Evolutionary conservation across 805 yeast genomes (phyloP), one percentile per base, ranked within the genome.

Genomic region (Metschnikowia gelsemii): DNA sequence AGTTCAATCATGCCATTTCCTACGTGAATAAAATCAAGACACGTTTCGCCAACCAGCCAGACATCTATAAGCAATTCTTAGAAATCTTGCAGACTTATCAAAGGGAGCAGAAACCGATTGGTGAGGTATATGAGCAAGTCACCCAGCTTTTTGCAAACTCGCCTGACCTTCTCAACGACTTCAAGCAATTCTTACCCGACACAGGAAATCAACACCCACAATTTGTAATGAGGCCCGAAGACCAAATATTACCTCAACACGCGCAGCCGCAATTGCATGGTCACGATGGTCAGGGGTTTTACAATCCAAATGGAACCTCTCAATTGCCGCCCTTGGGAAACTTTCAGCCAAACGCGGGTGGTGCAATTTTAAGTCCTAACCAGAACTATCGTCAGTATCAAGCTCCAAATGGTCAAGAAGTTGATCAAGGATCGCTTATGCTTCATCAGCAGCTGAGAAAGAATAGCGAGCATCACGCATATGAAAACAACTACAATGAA

Each of bases 11-110:
- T 62, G 99, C 99, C 14, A 93, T 93, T 49, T 84, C 84, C 53
- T 93, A 93, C 57, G 99, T 93, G 46, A 93, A 93, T 70, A 89
- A 90, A 66, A 93, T 93, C 59, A 95, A 95, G 62, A 90, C 89
- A 42, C 78, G 98, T 48, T 93, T 89, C 62, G 85, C 95, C 16
- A 78, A 82, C 56, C 96, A 90, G 62, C 99, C 99, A 0, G 97
- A 91, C 56, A 88, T 90, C 43, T 93, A 93, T 71, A 93, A 93
- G 66, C 89, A 83, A 54, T 93, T 93, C 54, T 71, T 95, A 64
- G 99, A 93, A 62, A 93, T 91, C 43, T 70, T 93, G 54, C 99
- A 93, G 63, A 91, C 97, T 33, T 93, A 91, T 61, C 99, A 93
- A 68, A 80, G 95, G 50, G 99, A 91, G 58, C 95, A 89, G 59